A percentile compares a stretch with the other conserved stretches of the same genome.
Evolutionary conservation across 202 grass and related monocot genomes (phyloP).

Genomic region (Setaria italica): DNA sequence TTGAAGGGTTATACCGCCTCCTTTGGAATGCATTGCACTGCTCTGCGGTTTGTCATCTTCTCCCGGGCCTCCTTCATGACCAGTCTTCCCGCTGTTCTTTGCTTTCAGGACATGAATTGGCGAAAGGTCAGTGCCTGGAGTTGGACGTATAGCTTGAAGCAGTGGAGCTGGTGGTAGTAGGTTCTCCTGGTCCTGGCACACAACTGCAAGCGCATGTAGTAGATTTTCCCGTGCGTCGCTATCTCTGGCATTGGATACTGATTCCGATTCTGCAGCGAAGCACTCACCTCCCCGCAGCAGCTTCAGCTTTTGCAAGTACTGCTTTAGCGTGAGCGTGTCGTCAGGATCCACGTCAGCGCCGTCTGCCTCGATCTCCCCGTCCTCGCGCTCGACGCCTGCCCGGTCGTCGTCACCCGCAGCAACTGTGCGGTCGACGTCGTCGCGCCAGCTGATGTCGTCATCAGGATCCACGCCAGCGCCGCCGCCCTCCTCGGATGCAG

Average conservation of each 20-base stretch:
- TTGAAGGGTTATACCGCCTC: background rate
- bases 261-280: background rate
- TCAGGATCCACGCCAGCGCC: no score
- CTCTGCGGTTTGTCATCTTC: background rate
- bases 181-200: no score
- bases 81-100: background rate
- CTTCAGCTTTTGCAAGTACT: background rate
- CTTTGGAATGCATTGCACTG: background rate
- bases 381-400: background rate
- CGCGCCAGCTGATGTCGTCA: no score
- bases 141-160: background rate
- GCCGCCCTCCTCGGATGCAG: no score
- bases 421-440: no score
- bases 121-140: background rate
- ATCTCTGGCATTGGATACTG: no score
- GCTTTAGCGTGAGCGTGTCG: background rate
- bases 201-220: background rate
- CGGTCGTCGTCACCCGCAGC: background rate
- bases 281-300: background rate
- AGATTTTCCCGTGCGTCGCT: background rate
- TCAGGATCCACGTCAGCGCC: background rate
- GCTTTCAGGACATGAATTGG: background rate
- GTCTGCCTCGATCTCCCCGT: background rate
- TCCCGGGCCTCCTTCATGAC: background rate
- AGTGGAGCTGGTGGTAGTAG: background rate